Evolutionary conservation across 768 basidiomycete genomes (phyloP).

Genomic region (Artomyces pyxidatus): DNA sequence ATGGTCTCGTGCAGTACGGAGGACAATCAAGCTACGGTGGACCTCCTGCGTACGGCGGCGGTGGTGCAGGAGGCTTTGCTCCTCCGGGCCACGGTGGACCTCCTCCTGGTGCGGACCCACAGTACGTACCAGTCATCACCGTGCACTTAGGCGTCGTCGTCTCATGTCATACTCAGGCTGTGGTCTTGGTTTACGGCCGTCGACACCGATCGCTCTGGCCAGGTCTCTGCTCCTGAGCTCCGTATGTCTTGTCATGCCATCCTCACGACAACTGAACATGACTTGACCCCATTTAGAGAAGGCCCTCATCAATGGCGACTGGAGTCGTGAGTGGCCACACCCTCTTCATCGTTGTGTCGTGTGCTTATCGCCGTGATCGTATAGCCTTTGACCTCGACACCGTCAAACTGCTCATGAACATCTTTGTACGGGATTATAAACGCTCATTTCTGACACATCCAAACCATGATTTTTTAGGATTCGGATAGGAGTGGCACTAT

Average conservation of each 20-base stretch:
- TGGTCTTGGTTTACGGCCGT: conserved; percentile 70
- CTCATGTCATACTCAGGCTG: conserved; percentile 46
- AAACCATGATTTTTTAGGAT: too few species aligned
- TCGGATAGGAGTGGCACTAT: conserved; percentile 73
- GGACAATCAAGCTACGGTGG: conserved; percentile 16
- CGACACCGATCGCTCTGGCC: conserved; percentile 60
- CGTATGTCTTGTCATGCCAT: conserved; percentile 35
- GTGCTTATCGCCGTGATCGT: not conserved
- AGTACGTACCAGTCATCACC: conserved; percentile 36
- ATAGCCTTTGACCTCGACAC: conserved; percentile 81
- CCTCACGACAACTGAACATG: not conserved
- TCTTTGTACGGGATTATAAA: conserved; percentile 53
- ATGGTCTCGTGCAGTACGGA: conserved; percentile 21
- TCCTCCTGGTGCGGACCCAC: conserved; percentile 66
- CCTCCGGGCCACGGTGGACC: conserved; percentile 27
- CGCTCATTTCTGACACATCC: too few species aligned
- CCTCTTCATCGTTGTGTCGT: not conserved
- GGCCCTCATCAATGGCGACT: conserved; percentile 56
- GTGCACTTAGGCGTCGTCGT: too few species aligned
- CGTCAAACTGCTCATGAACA: conserved; percentile 74
- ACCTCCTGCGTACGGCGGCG: conserved; percentile 8
- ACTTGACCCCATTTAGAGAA: too few species aligned
- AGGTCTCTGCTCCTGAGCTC: conserved; percentile 57
- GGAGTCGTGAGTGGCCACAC: conserved; percentile 52
- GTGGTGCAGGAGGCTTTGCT: conserved; percentile 9